Evolutionary conservation across 169 alveolate species (phyloP), one percentile per base, ranked within the genome.

Genomic region (Cryptosporidium parvum): DNA sequence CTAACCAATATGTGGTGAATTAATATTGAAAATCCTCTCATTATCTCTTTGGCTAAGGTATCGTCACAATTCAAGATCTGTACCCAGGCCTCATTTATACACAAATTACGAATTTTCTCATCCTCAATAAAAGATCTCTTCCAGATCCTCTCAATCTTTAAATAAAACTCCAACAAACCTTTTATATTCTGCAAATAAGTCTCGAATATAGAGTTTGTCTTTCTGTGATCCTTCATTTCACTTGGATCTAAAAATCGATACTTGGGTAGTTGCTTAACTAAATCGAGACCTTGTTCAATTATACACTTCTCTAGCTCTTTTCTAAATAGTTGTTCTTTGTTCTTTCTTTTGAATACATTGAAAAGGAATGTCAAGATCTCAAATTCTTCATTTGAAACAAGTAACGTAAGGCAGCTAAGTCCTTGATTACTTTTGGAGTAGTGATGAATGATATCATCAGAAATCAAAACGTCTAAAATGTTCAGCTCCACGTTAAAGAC

Each of bases 11-110:
- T 26, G 35, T 80, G 56, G 69, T 80, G 67, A 6, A 80, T 37
- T n/a, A 80, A 80, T 10, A 80, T 9, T n/a, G 89, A 59, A 65
- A 80, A 42, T 10, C 75, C 75, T 29, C 31, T n/a, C 80, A 65
- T 44, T 37, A 80, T 33, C 42, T 80, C 73, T 48, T 80, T 35
- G 1, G 89, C 42, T n/a, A 48, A 37, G 21, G 33, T 26, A 31
- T 80, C 89, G n/a, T 62, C 44, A 29, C 16, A 80, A 29, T 80
- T 80, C 58, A 67, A 12, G 44, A 80, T 80, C 45, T 39, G 45
- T n/a, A 45, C 70, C 89, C 89, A 80, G 29, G 89, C 69, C 7
- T 80, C 89, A 59, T 80, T 80, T 26, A 80, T 80, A 65, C 89
- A 80, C 70, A 65, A 44, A 29, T 62, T 62, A 33, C 75, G 89